Conservation (phyloP, 257 asterid species). For the Solanum appendiculatum region DNA sequence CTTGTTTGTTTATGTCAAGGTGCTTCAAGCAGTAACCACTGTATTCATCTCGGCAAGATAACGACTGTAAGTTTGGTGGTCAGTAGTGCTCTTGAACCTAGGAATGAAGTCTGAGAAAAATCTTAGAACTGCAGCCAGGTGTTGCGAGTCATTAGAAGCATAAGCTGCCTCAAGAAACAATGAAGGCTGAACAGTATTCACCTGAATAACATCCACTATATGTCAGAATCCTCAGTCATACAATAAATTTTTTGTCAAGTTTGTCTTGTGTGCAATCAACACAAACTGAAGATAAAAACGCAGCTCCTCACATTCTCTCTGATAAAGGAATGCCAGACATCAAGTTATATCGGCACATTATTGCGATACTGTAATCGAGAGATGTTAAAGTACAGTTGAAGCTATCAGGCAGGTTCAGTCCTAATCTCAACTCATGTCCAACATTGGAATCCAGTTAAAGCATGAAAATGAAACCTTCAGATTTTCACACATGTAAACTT, state of each 20-base stretch:
- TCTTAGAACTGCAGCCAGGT: constrained; percentile 74
- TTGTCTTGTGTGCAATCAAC: background rate
- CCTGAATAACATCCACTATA: constrained; percentile 39
- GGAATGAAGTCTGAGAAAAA: constrained; percentile 86
- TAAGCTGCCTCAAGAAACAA: constrained; percentile 84
- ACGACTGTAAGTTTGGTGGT: constrained; percentile 36
- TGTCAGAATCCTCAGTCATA: background rate
- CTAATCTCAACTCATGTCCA: background rate
- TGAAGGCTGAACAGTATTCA: constrained; percentile 66
- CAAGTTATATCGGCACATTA: background rate
- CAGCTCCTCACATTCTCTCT: background rate
- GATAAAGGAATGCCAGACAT: background rate
- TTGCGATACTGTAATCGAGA: background rate
- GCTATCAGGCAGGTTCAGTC: background rate
- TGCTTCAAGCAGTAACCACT: constrained; percentile 4
- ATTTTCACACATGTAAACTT: background rate
- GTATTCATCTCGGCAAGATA: constrained; percentile 51
- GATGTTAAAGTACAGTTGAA: background rate
- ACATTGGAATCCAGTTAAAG: background rate
- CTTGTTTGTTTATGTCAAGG: background rate
- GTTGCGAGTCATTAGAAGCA: constrained; percentile 71
- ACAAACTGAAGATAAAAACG: background rate
- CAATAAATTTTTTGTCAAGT: background rate
- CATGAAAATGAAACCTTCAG: background rate
- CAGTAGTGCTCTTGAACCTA: constrained; percentile 66